Conservation (phyloP, 768 basidiomycete genomes). For the Tubosaeta brunneosetosa region DNA sequence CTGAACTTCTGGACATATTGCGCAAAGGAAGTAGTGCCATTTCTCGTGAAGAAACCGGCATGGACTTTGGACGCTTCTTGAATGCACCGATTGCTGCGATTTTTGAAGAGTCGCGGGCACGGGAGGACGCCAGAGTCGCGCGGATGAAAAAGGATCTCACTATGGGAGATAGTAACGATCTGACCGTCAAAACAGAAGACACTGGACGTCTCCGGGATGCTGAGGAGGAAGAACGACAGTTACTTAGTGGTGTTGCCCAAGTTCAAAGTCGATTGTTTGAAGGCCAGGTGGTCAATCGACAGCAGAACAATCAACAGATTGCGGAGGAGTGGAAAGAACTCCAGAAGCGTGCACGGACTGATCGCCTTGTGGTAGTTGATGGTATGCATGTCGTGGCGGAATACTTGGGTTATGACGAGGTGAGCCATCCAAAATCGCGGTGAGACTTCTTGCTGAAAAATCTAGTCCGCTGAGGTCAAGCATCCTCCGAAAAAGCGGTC, state of each 20-base stretch:
- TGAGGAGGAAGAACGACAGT: constrained; percentile 48
- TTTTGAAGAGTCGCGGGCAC: constrained; percentile 40
- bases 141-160: constrained; percentile 42
- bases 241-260: constrained; percentile 54
- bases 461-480: constrained; percentile 14
- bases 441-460: constrained; percentile 4
- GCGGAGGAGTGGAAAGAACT: constrained; percentile 43
- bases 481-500: constrained; percentile 29
- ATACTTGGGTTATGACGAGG: constrained; percentile 24
- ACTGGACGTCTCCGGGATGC: constrained; percentile 34
- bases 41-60: constrained; percentile 34
- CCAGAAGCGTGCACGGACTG: constrained; percentile 40
- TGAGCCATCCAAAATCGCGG: constrained; percentile 11
- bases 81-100: constrained; percentile 42
- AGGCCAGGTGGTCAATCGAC: constrained; percentile 37
- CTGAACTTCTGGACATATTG: constrained; percentile 52
- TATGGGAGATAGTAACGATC: constrained; percentile 6
- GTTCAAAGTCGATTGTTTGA: constrained; percentile 59
- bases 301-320: constrained; percentile 38
- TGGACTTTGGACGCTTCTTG: constrained; percentile 42
- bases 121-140: constrained; percentile 40
- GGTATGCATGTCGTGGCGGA: constrained; percentile 33
- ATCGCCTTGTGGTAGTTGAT: constrained; percentile 37
- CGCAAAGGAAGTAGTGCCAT: constrained; percentile 56
- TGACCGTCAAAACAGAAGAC: constrained; percentile 15